phyloP scores from a whole-genome alignment of 1,139 yeast genomes.

The Blastobotrys elegans region DNA sequence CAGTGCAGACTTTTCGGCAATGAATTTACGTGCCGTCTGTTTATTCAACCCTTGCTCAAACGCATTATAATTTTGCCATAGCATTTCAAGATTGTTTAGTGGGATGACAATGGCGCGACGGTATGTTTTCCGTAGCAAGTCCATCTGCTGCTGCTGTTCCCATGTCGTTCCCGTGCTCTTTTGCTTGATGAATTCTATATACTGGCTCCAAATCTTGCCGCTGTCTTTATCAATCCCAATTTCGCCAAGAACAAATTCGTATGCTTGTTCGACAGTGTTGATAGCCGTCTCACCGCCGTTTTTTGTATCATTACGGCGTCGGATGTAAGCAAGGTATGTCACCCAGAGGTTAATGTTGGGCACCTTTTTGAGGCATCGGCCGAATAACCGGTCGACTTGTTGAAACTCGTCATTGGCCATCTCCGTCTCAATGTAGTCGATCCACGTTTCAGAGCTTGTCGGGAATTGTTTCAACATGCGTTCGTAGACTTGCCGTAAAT shows the following conservation, averaged over 20 bases:
- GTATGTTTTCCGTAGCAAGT: conserved; percentile 69
- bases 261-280: conserved; percentile 70
- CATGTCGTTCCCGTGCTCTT: conserved; percentile 79
- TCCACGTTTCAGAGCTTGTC: conserved; percentile 59
- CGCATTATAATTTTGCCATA: conserved; percentile 76
- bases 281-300: conserved; percentile 81
- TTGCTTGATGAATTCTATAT: conserved; percentile 67
- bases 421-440: conserved; percentile 64
- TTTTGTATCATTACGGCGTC: conserved; percentile 65
- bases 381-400: conserved; percentile 60
- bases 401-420: conserved; percentile 63
- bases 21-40: conserved; percentile 76
- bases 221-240: conserved; percentile 77
- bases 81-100: conserved; percentile 61
- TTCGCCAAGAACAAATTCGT: conserved; percentile 71
- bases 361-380: conserved; percentile 54
- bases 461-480: conserved; percentile 62
- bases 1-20: conserved; percentile 77
- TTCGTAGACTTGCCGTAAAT: conserved; percentile 56
- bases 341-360: conserved; percentile 66
- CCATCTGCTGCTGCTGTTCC: conserved; percentile 83
- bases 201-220: conserved; percentile 76
- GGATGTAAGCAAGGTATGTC: conserved; percentile 61
- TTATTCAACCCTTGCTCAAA: conserved; percentile 80
- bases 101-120: conserved; percentile 70